Evolutionary conservation across 352 stramenopile species (phyloP).

Genomic region (Globisporangium megalacanthum): DNA sequence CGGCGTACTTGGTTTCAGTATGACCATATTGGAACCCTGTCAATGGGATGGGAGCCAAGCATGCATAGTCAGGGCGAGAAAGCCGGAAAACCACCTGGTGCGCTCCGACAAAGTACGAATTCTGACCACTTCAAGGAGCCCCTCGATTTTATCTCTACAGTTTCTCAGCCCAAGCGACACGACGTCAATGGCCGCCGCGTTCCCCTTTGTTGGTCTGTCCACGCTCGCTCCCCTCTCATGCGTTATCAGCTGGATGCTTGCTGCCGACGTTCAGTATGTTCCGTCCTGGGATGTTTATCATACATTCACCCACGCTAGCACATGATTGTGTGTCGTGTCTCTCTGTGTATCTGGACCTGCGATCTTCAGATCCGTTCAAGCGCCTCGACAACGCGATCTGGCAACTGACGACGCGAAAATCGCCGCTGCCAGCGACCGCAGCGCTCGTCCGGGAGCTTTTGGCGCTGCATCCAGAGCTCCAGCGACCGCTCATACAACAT

Average conservation of each 20-base stretch:
- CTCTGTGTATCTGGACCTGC: too few relatives aligned
- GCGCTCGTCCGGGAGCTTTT: not conserved
- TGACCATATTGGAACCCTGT: too few relatives aligned
- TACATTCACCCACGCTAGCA: too few relatives aligned
- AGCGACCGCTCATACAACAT: not conserved
- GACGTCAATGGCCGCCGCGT: not conserved
- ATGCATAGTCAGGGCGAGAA: not conserved
- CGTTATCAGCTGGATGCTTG: too few relatives aligned
- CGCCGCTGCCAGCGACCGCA: not conserved
- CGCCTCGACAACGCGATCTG: conserved; percentile 6
- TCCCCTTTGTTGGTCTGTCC: conserved; percentile 6
- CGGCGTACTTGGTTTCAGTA: too few relatives aligned
- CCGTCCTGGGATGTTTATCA: too few relatives aligned
- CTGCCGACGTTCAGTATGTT: too few relatives aligned
- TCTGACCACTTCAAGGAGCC: not conserved
- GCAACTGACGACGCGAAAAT: not conserved
- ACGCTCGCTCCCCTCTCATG: too few relatives aligned
- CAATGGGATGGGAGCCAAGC: too few relatives aligned
- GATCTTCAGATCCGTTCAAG: not conserved
- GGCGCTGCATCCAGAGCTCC: not conserved
- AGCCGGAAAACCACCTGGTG: not conserved
- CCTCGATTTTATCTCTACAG: not conserved
- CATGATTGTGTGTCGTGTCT: too few relatives aligned
- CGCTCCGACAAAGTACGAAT: not conserved
- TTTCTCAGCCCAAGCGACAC: not conserved